Percentiles rank a stretch among this genome's conserved stretches.
These are phyloP conservation scores for Mycena vulgaris DNA, from an alignment of 768 basidiomycete species.

Conservation along the genomic window DNA sequence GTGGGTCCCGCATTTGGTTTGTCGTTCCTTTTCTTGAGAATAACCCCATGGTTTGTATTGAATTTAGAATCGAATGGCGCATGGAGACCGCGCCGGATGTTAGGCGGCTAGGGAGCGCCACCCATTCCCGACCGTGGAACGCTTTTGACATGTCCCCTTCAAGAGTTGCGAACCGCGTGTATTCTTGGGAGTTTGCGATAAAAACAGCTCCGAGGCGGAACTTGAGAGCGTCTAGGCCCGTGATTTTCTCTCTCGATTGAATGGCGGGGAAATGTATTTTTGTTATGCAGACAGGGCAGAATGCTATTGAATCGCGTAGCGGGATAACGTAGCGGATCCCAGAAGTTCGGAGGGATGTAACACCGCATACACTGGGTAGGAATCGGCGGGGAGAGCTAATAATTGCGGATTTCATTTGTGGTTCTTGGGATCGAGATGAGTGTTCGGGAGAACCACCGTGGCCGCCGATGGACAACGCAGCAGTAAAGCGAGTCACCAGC, in stretches of 20 bases:
- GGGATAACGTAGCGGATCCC: slow-evolving; percentile 7
- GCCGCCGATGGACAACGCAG: slow-evolving; percentile 11
- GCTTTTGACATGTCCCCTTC: slow-evolving; percentile 20
- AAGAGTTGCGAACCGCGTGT: slow-evolving; percentile 33
- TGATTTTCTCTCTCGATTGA: no score
- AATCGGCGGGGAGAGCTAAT: slow-evolving; percentile 13
- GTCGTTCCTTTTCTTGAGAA: background rate
- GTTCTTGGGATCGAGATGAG: slow-evolving; percentile 10
- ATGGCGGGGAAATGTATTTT: background rate
- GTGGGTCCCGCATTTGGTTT: background rate
- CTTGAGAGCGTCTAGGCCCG: background rate
- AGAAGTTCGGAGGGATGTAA: background rate
- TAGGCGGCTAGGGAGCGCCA: background rate
- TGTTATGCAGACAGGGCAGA: background rate
- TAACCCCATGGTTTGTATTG: slow-evolving; percentile 8
- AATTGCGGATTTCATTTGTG: background rate
- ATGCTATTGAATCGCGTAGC: slow-evolving; percentile 1
- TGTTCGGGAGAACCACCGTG: slow-evolving; percentile 2
- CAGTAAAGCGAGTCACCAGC: slow-evolving; percentile 10
- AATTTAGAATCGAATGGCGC: background rate
- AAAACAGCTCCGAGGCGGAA: background rate
- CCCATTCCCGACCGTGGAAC: background rate
- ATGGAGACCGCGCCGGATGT: background rate
- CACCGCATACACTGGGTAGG: background rate
- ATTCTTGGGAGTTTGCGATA: background rate